Base-by-base conservation (phyloP, 164 flowering plant genomes). In the Vitis rupestris region DNA sequence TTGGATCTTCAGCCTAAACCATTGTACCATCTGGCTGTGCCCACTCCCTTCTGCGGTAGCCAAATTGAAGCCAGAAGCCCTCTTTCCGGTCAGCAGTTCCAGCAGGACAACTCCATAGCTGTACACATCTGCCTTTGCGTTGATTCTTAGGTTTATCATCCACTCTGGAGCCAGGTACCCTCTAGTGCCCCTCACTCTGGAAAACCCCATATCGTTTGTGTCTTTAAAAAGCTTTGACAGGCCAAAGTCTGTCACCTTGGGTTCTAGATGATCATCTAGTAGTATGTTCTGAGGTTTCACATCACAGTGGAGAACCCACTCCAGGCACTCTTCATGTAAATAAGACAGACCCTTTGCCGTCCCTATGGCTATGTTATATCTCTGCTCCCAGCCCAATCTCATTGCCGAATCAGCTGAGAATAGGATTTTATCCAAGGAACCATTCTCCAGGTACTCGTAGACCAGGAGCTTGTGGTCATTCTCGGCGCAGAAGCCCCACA, bases 51-150 rank as follows among this genome's bases (percentile, higher is more conserved):
- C 19, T 16, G 58, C 5, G 8, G 19, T 55, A 2, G 4, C 58
- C 58, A 55, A 55, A 15, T 55, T 16, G 58, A 55, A 55, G 58
- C 58, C 14, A 3, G 19, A 15, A 15, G 58, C 17, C 8, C 58
- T 55, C 58, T 16, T 44, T 30, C 78, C 78, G 9, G 9, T 69
- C 30, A 70, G 52, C 27, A 23, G 27, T 23, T 23, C 27, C 27
- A 23, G 27, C 27, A 75, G 61, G 4, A 75, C 77, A 47, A 75
- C 17, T n/a, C 77, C 77, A 17, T 65, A 75, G 63, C 77, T 75
- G 52, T 70, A 75, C 10, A 75, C 77, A 55, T 75, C 77, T 12
- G 58, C 70, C 62, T 75, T 75, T 8, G 73, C 50, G 8, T 67
- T 64, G 47, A 69, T 69, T 9, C n/a, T n/a, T 37, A 64, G 59